Percentiles rank a stretch among this genome's conserved stretches.
These are phyloP conservation scores for Xerocomellus chrysenteron DNA, from an alignment of 768 basidiomycete genomes.

Conservation along the genomic window DNA sequence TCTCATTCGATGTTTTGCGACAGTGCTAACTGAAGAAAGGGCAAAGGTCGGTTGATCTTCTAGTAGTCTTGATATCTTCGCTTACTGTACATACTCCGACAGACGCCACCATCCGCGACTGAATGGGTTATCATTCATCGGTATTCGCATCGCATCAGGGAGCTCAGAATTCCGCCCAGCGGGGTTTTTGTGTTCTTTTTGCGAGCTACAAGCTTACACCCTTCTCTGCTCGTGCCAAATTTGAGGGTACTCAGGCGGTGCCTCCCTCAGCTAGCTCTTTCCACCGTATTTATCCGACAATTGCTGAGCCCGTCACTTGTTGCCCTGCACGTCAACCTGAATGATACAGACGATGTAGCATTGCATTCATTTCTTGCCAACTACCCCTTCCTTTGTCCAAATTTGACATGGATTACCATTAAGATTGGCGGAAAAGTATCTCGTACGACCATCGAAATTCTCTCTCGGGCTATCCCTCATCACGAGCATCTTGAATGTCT, in stretches of 20 bases:
- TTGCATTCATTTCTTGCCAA: not conserved
- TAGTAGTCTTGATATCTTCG: not conserved
- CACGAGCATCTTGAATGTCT: not conserved
- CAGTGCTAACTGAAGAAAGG: not conserved
- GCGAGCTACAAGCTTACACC: not conserved
- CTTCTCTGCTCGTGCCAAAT: not conserved
- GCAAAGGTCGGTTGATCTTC: not conserved
- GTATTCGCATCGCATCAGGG: conserved; percentile 2
- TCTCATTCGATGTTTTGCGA: not conserved
- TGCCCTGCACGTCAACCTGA: not conserved
- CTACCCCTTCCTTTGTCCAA: not conserved
- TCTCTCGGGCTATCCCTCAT: not conserved
- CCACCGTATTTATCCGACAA: not conserved
- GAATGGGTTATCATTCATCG: not conserved
- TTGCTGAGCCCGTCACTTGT: not conserved
- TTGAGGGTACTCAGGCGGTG: not conserved
- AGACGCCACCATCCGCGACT: not conserved
- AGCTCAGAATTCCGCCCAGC: too few species aligned
- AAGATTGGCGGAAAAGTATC: not conserved
- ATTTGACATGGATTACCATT: not conserved
- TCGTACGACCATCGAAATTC: not conserved
- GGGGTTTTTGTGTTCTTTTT: not conserved
- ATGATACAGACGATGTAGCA: not conserved
- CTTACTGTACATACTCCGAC: not conserved
- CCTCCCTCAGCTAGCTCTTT: too few species aligned